phyloP scores from a whole-genome alignment of 192 early-diverging fungal species.

The Podila minutissima region DNA sequence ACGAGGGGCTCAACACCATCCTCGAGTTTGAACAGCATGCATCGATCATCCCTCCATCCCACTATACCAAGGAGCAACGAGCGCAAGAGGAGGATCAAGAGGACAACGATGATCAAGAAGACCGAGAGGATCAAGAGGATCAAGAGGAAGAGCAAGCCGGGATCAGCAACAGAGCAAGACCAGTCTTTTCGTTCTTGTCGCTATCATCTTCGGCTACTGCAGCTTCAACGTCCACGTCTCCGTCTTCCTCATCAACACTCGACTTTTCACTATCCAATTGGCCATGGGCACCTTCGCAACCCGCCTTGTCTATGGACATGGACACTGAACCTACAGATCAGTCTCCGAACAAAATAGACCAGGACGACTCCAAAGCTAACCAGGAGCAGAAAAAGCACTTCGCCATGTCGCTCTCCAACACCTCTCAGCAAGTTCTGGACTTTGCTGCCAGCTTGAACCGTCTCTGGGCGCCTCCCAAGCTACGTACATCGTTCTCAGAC shows the following conservation, averaged over 20 bases:
- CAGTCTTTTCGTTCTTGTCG: too few relatives aligned
- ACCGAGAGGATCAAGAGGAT: not conserved
- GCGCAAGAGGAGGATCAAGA: not conserved
- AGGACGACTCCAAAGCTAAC: not conserved
- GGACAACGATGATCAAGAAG: not conserved
- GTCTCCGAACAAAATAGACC: not conserved
- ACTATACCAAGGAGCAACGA: too few relatives aligned
- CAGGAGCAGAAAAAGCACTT: not conserved
- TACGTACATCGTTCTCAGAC: not conserved
- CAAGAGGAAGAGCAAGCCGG: not conserved
- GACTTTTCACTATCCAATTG: not conserved
- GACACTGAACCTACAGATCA: not conserved
- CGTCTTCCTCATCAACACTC: too few relatives aligned
- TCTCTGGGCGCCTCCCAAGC: not conserved
- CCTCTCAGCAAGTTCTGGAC: not conserved
- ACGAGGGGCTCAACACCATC: not conserved
- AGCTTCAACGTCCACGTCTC: too few relatives aligned
- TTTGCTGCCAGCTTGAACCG: not conserved
- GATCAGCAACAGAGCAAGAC: not conserved
- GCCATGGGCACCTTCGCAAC: not conserved
- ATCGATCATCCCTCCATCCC: too few relatives aligned
- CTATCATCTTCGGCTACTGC: too few relatives aligned
- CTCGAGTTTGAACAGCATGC: too few relatives aligned
- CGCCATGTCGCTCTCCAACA: not conserved
- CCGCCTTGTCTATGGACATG: not conserved